Evolutionary conservation across 139 green algal genomes (phyloP).

Genomic region (Chloropicon primus): DNA sequence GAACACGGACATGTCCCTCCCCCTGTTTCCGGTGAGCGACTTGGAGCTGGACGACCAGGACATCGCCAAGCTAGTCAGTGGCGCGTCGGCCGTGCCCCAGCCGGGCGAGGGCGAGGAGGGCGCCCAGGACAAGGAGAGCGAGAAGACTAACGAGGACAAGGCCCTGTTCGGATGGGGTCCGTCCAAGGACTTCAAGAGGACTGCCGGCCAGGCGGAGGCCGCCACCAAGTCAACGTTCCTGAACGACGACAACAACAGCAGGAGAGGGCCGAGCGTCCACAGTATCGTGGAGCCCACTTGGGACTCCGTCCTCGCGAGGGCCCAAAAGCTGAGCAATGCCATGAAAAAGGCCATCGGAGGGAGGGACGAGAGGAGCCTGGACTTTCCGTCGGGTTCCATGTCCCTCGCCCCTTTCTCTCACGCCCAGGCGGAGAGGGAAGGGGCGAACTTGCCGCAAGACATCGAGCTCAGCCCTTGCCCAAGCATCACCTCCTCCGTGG

Average conservation of each 20-base stretch:
- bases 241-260: no score
- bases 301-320: background rate
- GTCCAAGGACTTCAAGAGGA: background rate
- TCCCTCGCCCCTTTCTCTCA: no score
- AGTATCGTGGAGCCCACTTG: background rate
- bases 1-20: conserved; percentile 18
- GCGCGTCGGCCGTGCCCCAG: no score
- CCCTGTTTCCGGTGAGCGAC: conserved; percentile 16
- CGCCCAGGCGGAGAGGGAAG: no score
- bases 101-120: background rate
- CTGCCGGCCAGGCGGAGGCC: background rate
- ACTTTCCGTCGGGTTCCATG: no score
- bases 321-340: background rate
- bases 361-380: background rate
- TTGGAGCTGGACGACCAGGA: background rate
- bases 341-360: background rate
- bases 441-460: no score
- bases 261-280: no score
- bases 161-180: background rate
- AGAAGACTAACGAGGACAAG: no score
- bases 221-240: background rate
- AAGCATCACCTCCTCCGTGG: background rate
- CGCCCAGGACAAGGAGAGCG: no score
- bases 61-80: background rate
- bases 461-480: background rate